A percentile compares a stretch with the other conserved stretches of the same genome.
Conservation (phyloP, 2,329 filamentous ascomycete species). For the Aspergillus fijiensis region DNA sequence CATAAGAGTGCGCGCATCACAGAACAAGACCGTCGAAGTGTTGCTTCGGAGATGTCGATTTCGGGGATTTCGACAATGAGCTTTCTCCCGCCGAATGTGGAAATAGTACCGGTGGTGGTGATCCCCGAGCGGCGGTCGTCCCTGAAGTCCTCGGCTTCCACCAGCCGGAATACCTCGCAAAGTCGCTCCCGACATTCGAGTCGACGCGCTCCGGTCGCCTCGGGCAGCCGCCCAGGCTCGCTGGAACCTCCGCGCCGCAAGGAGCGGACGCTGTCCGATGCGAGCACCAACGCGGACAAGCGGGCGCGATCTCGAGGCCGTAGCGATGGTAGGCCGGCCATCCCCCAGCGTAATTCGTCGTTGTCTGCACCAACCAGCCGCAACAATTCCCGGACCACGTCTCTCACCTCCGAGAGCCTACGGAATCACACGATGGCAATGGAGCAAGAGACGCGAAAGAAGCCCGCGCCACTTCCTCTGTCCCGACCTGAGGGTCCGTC, state of each 20-base stretch:
- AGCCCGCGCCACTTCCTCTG: slow-evolving; percentile 19
- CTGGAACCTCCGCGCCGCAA: slow-evolving; percentile 34
- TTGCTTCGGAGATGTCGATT: slow-evolving; percentile 43
- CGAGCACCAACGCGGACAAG: slow-evolving; percentile 27
- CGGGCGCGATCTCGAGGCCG: slow-evolving; percentile 31
- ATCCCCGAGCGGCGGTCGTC: slow-evolving; percentile 50
- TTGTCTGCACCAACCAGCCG: slow-evolving; percentile 49
- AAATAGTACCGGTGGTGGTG: slow-evolving; percentile 49
- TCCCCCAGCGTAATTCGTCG: slow-evolving; percentile 46
- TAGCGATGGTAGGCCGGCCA: slow-evolving; percentile 28
- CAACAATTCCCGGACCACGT: slow-evolving; percentile 45
- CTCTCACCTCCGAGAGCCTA: slow-evolving; percentile 46
- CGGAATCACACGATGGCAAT: slow-evolving; percentile 34
- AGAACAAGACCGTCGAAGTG: slow-evolving; percentile 47
- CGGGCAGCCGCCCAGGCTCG: slow-evolving; percentile 33
- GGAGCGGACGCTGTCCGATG: slow-evolving; percentile 44
- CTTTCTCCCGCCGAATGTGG: slow-evolving; percentile 31
- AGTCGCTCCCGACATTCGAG: slow-evolving; percentile 41
- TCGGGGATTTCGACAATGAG: slow-evolving; percentile 34
- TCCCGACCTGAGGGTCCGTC: slow-evolving; percentile 24
- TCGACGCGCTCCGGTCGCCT: slow-evolving; percentile 37
- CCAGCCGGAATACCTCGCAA: slow-evolving; percentile 39
- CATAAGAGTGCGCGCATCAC: slow-evolving; percentile 53
- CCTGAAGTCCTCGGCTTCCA: slow-evolving; percentile 39
- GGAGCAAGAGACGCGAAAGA: slow-evolving; percentile 26